Conservation (phyloP, 768 basidiomycete species). For the Lentinula guzmanii region DNA sequence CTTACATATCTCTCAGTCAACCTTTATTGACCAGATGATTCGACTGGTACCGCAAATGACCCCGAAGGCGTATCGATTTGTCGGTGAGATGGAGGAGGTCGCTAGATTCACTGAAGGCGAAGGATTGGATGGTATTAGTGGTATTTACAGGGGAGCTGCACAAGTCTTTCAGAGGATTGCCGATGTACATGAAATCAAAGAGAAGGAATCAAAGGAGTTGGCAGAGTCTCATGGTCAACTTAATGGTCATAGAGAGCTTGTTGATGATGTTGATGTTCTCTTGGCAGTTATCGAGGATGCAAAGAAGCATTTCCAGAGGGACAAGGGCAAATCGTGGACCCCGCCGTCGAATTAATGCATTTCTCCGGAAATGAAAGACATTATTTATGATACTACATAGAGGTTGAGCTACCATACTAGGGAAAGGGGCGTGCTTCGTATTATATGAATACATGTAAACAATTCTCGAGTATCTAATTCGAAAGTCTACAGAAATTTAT, state of each 20-base stretch:
- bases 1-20: conserved; percentile 29
- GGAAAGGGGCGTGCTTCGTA: too few relatives aligned
- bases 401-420: background rate
- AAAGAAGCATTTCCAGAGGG: conserved; percentile 9
- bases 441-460: too few relatives aligned
- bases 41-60: conserved; percentile 28
- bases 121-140: conserved; percentile 8
- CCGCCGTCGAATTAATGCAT: background rate
- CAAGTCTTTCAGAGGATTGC: conserved; percentile 29
- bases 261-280: conserved; percentile 22
- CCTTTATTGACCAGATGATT: conserved; percentile 24
- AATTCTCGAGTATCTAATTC: too few relatives aligned
- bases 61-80: conserved; percentile 43
- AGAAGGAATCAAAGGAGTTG: background rate
- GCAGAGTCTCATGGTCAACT: too few relatives aligned
- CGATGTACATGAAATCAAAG: conserved; percentile 19
- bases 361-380: too few relatives aligned
- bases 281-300: conserved; percentile 29
- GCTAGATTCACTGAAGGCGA: conserved; percentile 32
- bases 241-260: too few relatives aligned
- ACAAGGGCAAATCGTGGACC: background rate
- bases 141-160: conserved; percentile 32
- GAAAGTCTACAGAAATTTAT: too few relatives aligned
- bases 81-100: conserved; percentile 48
- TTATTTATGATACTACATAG: background rate